Conservation (phyloP, 768 basidiomycete species). For the Tricholoma furcatifolium region DNA sequence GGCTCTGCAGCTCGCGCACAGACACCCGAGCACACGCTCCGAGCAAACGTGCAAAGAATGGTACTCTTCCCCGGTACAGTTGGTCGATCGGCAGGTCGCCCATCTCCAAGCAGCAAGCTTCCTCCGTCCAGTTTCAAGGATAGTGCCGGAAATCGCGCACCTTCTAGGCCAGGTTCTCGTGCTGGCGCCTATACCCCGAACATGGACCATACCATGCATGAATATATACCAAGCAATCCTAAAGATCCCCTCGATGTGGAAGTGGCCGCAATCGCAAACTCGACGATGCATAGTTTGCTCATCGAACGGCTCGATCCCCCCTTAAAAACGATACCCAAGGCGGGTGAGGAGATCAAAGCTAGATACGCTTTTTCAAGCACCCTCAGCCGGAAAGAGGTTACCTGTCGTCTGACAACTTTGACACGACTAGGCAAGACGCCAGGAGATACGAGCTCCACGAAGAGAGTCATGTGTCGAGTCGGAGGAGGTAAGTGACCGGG, state of each 20-base stretch:
- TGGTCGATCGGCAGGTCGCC: slow-evolving; percentile 38
- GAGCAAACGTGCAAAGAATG: slow-evolving; percentile 59
- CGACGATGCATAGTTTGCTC: slow-evolving; percentile 71
- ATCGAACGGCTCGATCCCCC: slow-evolving; percentile 83
- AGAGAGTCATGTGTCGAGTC: slow-evolving; percentile 91
- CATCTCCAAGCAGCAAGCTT: slow-evolving; percentile 34
- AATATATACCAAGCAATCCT: slow-evolving; percentile 63
- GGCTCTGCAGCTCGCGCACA: slow-evolving; percentile 50
- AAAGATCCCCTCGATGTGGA: slow-evolving; percentile 84
- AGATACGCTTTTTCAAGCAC: slow-evolving; percentile 81
- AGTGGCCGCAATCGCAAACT: slow-evolving; percentile 73
- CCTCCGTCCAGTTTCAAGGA: slow-evolving; percentile 83
- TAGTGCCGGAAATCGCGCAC: slow-evolving; percentile 47
- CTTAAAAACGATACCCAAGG: slow-evolving; percentile 58
- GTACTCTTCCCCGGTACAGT: slow-evolving; percentile 48
- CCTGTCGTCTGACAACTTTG: slow-evolving; percentile 78
- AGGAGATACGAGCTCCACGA: slow-evolving; percentile 49
- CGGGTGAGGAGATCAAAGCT: slow-evolving; percentile 79
- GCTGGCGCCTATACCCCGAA: slow-evolving; percentile 62
- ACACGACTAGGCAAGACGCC: slow-evolving; percentile 55
- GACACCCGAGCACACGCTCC: slow-evolving; percentile 66
- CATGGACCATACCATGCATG: slow-evolving; percentile 49
- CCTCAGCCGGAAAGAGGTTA: slow-evolving; percentile 71
- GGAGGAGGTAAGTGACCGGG: slow-evolving; percentile 67
- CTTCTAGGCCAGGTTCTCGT: slow-evolving; percentile 68